A percentile compares a stretch with the other conserved stretches of the same genome.
Evolutionary conservation across 306 rosid species (phyloP).

Genomic region (Quercus glauca): DNA sequence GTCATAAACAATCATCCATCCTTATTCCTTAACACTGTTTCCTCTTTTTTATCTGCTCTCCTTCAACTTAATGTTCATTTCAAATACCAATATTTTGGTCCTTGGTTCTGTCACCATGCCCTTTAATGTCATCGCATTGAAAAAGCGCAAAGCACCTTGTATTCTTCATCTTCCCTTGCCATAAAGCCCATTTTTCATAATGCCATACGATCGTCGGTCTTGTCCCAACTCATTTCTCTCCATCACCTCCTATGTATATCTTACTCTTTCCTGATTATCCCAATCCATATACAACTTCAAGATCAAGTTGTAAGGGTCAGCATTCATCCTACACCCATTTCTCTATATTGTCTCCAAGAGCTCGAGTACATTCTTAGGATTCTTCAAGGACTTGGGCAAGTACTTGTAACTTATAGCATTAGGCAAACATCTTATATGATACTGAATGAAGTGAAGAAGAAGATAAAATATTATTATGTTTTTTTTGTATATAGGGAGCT

Average conservation of each 20-base stretch:
- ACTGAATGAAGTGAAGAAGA: too few relatives aligned
- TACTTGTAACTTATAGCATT: conserved; percentile 49
- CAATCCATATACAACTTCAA: conserved; percentile 74
- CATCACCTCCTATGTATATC: conserved; percentile 68
- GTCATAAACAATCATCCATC: too few relatives aligned
- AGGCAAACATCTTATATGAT: conserved; percentile 42
- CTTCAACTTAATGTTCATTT: conserved; percentile 32
- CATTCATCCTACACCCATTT: conserved; percentile 50
- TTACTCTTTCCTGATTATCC: conserved; percentile 50
- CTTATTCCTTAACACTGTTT: not conserved
- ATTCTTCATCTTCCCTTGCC: conserved; percentile 44
- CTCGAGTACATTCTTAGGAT: conserved; percentile 44
- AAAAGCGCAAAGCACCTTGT: conserved; percentile 53
- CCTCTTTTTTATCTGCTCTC: conserved; percentile 14
- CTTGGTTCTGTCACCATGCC: conserved; percentile 62
- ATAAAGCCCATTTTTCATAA: conserved; percentile 63
- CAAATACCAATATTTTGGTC: conserved; percentile 45
- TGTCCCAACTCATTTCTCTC: conserved; percentile 59
- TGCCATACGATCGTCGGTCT: conserved; percentile 59
- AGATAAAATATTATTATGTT: too few relatives aligned
- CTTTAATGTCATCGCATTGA: conserved; percentile 57
- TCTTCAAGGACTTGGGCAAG: conserved; percentile 55
- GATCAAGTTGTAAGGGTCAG: conserved; percentile 58
- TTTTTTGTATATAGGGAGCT: too few relatives aligned
- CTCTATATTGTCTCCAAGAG: conserved; percentile 59